A percentile compares a stretch with the other conserved stretches of the same genome.
These are phyloP conservation scores for Cymbidium sinense DNA, from an alignment of 106 monocot species.

Conservation along the genomic window DNA sequence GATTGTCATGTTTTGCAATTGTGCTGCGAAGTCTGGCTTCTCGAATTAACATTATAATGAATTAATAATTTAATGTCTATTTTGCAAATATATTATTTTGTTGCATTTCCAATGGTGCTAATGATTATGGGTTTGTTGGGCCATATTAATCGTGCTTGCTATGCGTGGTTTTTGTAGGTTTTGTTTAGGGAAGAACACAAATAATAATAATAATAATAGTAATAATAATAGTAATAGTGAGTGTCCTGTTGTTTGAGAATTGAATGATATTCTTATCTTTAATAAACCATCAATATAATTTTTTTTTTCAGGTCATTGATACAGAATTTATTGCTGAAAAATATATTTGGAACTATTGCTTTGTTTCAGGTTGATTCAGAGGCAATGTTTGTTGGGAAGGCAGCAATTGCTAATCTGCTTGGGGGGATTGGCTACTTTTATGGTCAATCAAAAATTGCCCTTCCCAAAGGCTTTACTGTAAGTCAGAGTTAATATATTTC, in stretches of 20 bases:
- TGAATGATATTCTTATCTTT: not conserved
- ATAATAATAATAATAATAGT: too few relatives aligned
- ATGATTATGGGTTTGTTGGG: too few relatives aligned
- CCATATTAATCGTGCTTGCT: too few relatives aligned
- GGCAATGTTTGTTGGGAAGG: constrained; percentile 49
- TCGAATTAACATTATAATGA: too few relatives aligned
- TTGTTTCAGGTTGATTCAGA: constrained; percentile 57
- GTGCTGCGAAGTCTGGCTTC: too few relatives aligned
- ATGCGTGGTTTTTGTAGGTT: too few relatives aligned
- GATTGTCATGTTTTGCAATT: too few relatives aligned
- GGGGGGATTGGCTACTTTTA: constrained; percentile 94
- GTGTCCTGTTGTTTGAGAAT: not conserved
- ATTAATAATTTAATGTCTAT: too few relatives aligned
- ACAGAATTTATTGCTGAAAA: not conserved
- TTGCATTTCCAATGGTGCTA: too few relatives aligned
- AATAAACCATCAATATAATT: not conserved
- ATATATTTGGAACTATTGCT: not conserved
- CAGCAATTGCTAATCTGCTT: constrained; percentile 82
- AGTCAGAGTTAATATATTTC: constrained; percentile 13
- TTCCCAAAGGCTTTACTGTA: constrained; percentile 79
- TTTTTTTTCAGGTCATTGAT: not conserved
- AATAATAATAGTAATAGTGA: not conserved
- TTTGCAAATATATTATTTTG: too few relatives aligned
- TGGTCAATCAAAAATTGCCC: constrained; percentile 87
- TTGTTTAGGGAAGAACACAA: too few relatives aligned